Evolutionary conservation across 768 basidiomycete species (phyloP).

Genomic region (Amanita muscaria): DNA sequence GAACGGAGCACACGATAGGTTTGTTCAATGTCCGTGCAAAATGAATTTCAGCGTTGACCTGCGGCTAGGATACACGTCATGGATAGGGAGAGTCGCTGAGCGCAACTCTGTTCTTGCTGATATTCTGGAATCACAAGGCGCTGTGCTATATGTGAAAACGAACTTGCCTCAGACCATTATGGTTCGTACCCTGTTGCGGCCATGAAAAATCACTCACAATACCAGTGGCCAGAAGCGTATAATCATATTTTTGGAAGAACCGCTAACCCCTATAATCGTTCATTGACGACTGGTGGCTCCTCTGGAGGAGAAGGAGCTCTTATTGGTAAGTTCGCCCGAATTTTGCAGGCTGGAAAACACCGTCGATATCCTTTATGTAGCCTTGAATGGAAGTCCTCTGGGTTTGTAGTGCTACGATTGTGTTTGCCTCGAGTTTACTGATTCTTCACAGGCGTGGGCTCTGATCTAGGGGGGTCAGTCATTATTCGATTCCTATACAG

Average conservation of each 20-base stretch:
- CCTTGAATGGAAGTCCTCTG: slow-evolving; percentile 35
- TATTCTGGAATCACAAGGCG: slow-evolving; percentile 58
- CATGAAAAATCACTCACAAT: too few species aligned
- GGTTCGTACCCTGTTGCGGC: slow-evolving; percentile 40
- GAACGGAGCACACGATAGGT: slow-evolving; percentile 65
- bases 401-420: slow-evolving; percentile 20
- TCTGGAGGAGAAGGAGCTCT: slow-evolving; percentile 84
- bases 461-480: slow-evolving; percentile 69
- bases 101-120: slow-evolving; percentile 57
- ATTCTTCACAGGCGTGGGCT: slow-evolving; percentile 65
- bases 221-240: slow-evolving; percentile 67
- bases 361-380: slow-evolving; percentile 15
- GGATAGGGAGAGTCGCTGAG: slow-evolving; percentile 52
- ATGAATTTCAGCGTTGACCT: not conserved
- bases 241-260: slow-evolving; percentile 79
- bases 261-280: slow-evolving; percentile 63
- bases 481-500: not conserved
- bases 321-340: slow-evolving; percentile 38
- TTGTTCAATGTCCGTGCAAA: not conserved
- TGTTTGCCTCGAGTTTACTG: too few species aligned
- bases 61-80: slow-evolving; percentile 59
- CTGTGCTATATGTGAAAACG: slow-evolving; percentile 63
- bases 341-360: not conserved
- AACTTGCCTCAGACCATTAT: slow-evolving; percentile 75
- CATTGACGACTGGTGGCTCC: slow-evolving; percentile 68